Base-by-base conservation (phyloP, 495 filamentous ascomycete species). In the Coniosporium apollinis region DNA sequence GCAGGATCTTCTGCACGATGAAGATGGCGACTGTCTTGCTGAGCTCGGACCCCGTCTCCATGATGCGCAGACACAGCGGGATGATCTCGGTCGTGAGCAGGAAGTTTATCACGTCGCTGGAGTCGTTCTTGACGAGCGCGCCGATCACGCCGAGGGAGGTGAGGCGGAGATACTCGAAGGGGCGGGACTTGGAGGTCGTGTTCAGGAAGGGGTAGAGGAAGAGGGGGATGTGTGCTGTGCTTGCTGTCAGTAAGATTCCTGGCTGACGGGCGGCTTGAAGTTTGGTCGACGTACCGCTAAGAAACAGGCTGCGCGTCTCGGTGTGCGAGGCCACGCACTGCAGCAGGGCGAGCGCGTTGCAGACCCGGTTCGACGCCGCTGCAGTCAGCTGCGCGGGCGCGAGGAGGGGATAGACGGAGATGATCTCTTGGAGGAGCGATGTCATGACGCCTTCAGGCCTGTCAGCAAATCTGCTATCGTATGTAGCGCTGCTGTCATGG, bases 1-100 rank as follows among this genome's bases (percentile, higher is more conserved):
- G 67, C 25, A 99, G 61, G 22, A 99, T 99, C 61, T 99, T 99
- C 62, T 99, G 89, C n/a, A 99, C 89, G 49, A 99, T 99, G 62
- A 99, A 99, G 43, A 99, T 99, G 22, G 89, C 89, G 6, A 99
- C 89, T 1, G 89, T 99, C 64, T 97, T 99, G 66, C 85, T 94
- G 29, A 99, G 65, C 53, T 99, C 89, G 0, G 89, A 96, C 21
- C 91, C 91, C 0, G 89, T 99, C 64, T 99, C 89, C 89, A 99
- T 99, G 50, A 99, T 96, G 21, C 89, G 75, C 18, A 99, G 81
- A 52, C 89, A 99, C 3, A 99, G 71, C 4, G 89, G 89, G 36
- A 99, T 99, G 46, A 99, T 99, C 57, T 99, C 89, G 20, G 89
- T 99, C 2, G 91, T 96, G 10, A 99, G 70, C 19, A 99, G 76